Evolutionary conservation across 768 basidiomycete species (phyloP).

Genomic region (Boletellus sp.): DNA sequence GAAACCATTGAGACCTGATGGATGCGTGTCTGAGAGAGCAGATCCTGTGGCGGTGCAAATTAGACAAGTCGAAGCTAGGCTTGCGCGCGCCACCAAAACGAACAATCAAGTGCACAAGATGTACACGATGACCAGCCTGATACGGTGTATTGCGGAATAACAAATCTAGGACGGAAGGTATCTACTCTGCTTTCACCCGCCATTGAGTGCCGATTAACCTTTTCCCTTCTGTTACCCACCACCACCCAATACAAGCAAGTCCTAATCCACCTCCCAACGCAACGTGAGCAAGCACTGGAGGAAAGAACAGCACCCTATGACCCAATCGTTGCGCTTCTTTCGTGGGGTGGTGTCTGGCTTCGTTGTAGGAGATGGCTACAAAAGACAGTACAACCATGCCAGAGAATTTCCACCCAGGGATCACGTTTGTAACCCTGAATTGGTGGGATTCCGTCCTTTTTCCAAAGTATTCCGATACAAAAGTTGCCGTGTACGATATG

Average conservation of each 20-base stretch:
- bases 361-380: conserved; percentile 18
- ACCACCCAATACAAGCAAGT: conserved; percentile 23
- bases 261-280: conserved; percentile 25
- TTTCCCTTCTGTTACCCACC: conserved; percentile 31
- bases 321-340: conserved; percentile 15
- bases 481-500: conserved; percentile 56
- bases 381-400: conserved; percentile 22
- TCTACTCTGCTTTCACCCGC: conserved; percentile 22
- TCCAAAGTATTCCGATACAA: conserved; percentile 47
- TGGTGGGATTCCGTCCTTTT: conserved; percentile 12
- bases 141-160: no score
- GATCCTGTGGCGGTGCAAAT: conserved; percentile 16
- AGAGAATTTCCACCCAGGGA: conserved; percentile 29
- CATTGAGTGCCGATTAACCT: conserved; percentile 13
- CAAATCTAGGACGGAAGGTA: neutral
- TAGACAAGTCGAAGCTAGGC: neutral
- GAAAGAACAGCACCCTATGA: conserved; percentile 19
- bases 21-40: neutral
- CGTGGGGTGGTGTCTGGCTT: conserved; percentile 11
- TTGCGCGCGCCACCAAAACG: no score
- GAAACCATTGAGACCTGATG: conserved; percentile 21
- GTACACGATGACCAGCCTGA: no score
- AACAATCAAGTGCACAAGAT: no score
- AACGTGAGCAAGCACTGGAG: conserved; percentile 22
- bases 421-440: conserved; percentile 10